Evolutionary conservation across 1,284 basidiomycete species (phyloP).

Genomic region (Xanthoconium separans): DNA sequence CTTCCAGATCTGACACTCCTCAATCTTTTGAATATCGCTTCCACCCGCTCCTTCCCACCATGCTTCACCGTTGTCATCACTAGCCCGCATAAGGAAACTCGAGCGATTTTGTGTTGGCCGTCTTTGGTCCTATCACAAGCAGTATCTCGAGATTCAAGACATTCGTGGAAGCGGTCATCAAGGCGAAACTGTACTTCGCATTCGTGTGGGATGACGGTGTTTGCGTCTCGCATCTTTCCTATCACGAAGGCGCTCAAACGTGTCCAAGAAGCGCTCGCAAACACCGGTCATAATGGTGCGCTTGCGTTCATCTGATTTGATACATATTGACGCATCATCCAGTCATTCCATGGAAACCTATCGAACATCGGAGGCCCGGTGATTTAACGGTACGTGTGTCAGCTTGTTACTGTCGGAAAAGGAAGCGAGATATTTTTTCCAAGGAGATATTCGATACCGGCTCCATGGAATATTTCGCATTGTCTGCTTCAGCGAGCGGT

Average conservation of each 20-base stretch:
- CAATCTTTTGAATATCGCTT: too few species aligned
- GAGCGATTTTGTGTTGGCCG: conserved; percentile 67
- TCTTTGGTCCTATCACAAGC: conserved; percentile 69
- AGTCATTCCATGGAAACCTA: conserved; percentile 43
- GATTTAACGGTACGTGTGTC: conserved; percentile 33
- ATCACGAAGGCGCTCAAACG: conserved; percentile 60
- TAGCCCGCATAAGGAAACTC: too few species aligned
- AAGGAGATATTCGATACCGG: conserved; percentile 47
- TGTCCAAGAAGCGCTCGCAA: conserved; percentile 55
- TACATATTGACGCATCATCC: background rate
- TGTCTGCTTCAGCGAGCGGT: conserved; percentile 39
- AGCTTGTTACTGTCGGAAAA: background rate
- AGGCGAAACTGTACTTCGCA: conserved; percentile 59
- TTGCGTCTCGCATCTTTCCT: conserved; percentile 70
- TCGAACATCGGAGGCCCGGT: conserved; percentile 41
- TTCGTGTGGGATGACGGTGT: conserved; percentile 65
- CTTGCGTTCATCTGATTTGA: background rate
- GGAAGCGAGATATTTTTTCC: background rate
- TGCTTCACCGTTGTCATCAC: too few species aligned
- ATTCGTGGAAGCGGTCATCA: conserved; percentile 61
- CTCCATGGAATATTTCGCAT: conserved; percentile 42
- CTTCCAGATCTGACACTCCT: too few species aligned
- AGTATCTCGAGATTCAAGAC: conserved; percentile 57
- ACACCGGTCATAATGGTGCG: conserved; percentile 66
- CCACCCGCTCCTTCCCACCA: too few species aligned